These are phyloP conservation scores for Diaporthe amygdali DNA, from an alignment of 2,329 filamentous ascomycete species.

Conservation along the genomic window DNA sequence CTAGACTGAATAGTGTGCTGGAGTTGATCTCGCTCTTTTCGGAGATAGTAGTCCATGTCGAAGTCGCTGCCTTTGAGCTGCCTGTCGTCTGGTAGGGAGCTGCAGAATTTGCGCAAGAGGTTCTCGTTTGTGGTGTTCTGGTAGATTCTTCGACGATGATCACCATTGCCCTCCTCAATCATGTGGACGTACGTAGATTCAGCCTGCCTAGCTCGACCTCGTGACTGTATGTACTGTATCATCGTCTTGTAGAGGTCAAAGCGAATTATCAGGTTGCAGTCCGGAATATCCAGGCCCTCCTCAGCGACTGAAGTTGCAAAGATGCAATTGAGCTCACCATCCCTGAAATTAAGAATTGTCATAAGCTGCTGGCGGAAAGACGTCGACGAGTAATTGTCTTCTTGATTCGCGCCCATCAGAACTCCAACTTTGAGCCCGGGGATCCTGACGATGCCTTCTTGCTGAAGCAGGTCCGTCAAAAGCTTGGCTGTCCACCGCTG, in stretches of 20 bases:
- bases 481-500: constrained; percentile 78
- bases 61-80: constrained; percentile 66
- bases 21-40: constrained; percentile 53
- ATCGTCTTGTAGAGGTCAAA: constrained; percentile 90
- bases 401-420: constrained; percentile 58
- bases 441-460: constrained; percentile 55
- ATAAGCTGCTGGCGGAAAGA: constrained; percentile 77
- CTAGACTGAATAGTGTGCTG: constrained; percentile 67
- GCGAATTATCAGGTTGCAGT: constrained; percentile 70
- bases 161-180: constrained; percentile 72
- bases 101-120: constrained; percentile 77
- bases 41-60: constrained; percentile 60
- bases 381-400: constrained; percentile 62
- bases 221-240: constrained; percentile 94
- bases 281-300: constrained; percentile 71
- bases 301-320: constrained; percentile 72
- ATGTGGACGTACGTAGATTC: constrained; percentile 86
- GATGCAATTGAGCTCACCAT: constrained; percentile 65
- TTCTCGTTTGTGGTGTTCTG: constrained; percentile 66
- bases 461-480: constrained; percentile 70
- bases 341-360: constrained; percentile 69
- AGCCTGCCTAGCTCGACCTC: constrained; percentile 80
- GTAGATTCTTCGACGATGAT: constrained; percentile 60
- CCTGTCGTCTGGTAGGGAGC: constrained; percentile 75
- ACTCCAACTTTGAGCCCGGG: constrained; percentile 64